Evolutionary conservation across 2,329 filamentous ascomycete species (phyloP).

Genomic region (Fusarium dlaminii): DNA sequence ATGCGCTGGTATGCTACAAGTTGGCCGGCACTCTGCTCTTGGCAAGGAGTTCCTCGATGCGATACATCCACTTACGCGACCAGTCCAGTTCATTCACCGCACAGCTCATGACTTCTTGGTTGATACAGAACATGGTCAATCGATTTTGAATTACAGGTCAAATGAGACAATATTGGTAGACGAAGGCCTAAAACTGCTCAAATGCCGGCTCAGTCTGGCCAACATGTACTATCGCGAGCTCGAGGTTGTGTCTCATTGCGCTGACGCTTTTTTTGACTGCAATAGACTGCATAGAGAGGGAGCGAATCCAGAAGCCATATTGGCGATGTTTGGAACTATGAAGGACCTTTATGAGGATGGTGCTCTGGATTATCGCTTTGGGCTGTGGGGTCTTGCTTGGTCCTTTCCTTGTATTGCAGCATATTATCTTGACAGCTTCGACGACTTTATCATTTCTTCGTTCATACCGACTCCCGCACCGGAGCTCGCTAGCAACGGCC

Average conservation of each 20-base stretch:
- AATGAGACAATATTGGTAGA: fast-evolving
- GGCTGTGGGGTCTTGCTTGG: fast-evolving
- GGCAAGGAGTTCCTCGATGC: fast-evolving
- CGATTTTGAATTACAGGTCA: neutral
- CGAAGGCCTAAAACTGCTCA: fast-evolving
- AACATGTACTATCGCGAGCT: fast-evolving
- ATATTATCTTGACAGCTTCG: fast-evolving
- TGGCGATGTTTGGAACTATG: fast-evolving
- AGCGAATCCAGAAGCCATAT: fast-evolving
- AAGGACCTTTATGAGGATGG: fast-evolving
- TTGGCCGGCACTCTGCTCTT: fast-evolving
- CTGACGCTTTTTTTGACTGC: fast-evolving
- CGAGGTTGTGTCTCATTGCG: fast-evolving
- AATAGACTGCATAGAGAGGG: fast-evolving
- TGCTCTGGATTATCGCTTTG: fast-evolving
- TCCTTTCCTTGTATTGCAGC: fast-evolving
- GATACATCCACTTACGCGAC: fast-evolving
- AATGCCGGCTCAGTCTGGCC: fast-evolving
- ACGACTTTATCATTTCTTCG: fast-evolving
- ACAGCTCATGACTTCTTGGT: neutral
- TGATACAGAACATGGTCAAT: neutral
- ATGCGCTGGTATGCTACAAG: neutral
- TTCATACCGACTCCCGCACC: neutral
- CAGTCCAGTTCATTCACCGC: neutral
- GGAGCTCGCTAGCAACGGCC: fast-evolving